Conservation (phyloP, 768 basidiomycete species). For the Phlebiopsis flavidoalba region DNA sequence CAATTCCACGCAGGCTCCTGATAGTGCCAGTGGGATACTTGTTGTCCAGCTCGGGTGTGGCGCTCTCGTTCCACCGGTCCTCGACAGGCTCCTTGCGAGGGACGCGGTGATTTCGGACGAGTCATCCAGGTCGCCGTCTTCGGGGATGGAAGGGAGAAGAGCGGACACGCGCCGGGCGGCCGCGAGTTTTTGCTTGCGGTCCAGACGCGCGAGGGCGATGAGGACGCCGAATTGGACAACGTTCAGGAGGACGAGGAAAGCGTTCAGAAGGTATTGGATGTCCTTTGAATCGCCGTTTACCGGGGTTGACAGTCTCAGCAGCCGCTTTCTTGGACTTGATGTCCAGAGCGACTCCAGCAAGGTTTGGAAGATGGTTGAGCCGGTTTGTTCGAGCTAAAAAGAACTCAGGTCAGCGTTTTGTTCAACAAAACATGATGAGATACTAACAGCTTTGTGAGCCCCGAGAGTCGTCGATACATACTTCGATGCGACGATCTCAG, state of each 20-base stretch:
- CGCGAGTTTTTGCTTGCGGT: constrained; percentile 33
- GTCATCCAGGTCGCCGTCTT: constrained; percentile 11
- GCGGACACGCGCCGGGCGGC: constrained; percentile 15
- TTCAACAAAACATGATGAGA: not conserved
- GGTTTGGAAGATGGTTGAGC: constrained; percentile 68
- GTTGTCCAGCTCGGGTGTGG: constrained; percentile 1
- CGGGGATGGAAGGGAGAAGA: constrained; percentile 12
- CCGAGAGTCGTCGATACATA: constrained; percentile 78
- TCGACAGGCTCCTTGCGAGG: constrained; percentile 4
- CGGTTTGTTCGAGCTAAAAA: constrained; percentile 65
- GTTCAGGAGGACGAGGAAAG: constrained; percentile 49
- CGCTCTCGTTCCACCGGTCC: constrained; percentile 12
- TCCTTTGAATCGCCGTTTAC: constrained; percentile 21
- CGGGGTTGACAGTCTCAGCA: constrained; percentile 1
- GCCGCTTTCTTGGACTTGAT: constrained; percentile 25
- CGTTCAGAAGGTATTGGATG: constrained; percentile 48
- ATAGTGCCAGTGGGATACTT: constrained; percentile 6
- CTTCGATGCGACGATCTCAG: constrained; percentile 61
- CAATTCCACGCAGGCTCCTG: constrained; percentile 5
- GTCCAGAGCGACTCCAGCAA: constrained; percentile 67
- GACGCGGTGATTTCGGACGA: constrained; percentile 8
- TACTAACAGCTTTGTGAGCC: constrained; percentile 68
- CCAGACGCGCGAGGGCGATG: constrained; percentile 42
- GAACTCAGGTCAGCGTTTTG: not conserved
- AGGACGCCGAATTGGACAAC: constrained; percentile 50